Evolutionary conservation across 257 asterid genomes (phyloP), one percentile per base, ranked within the genome.

Genomic region (Solanum etuberosum): DNA sequence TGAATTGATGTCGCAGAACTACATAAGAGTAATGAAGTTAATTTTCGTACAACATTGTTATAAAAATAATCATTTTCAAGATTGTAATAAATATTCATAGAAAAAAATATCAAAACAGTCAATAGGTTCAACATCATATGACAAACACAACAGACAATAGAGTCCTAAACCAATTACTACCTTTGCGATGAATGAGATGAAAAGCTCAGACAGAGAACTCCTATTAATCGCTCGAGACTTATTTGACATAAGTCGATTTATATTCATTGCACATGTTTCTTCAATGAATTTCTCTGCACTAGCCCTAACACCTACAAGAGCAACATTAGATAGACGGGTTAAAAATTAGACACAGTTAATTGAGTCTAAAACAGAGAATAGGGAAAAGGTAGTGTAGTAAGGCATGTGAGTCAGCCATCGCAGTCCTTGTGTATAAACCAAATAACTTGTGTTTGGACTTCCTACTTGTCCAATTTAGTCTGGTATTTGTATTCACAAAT

Each of bases 191-290:
- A 96, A 96, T 85, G 96, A 93, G 88, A 93, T 82, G 91, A 97
- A 95, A 89, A 97, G 97, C 89, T 91, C 92, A 23, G 99, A 93
- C 85, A 97, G 82, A 63, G 95, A 91, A 92, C 97, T 93, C 86
- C 43, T 88, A 87, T 97, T 97, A 85, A 91, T 90, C 87, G 25
- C 65, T 91, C 98, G 95, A 40, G 92, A 90, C 91, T 88, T 90
- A 86, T 94, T 88, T 37, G 93, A 88, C 92, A 25, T 89, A 86
- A 95, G 85, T 88, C 89, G 90, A 88, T 92, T 87, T 77, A 97
- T 95, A 91, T 93, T 94, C 87, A 25, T 92, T 25, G 88, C 94
- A 91, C 98, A 97, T 21, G 68, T 88, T 78, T 93, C 96, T 89
- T 97, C 94, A 72, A 97, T 90, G 40, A 83, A 89, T 88, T 93